Percentiles rank a stretch among this genome's conserved stretches.
Conservation (phyloP, 1,139 yeast species). For the Geotrichum phurueaensis region DNA sequence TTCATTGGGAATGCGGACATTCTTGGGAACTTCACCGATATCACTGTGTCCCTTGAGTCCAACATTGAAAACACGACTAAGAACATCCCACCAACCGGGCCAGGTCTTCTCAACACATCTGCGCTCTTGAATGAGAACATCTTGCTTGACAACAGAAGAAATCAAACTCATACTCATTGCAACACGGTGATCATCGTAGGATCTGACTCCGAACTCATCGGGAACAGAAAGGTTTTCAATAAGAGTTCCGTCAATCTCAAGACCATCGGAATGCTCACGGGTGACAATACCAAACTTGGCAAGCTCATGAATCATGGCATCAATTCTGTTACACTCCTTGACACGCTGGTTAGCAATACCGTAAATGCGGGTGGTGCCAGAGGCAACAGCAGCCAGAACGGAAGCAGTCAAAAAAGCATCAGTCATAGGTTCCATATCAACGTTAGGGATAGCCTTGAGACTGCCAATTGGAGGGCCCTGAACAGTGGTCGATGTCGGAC, state of each 20-base stretch:
- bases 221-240: conserved; percentile 41
- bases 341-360: conserved; percentile 98
- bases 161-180: conserved; percentile 95
- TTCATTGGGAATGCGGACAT: conserved; percentile 32
- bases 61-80: conserved; percentile 63
- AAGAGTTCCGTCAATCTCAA: conserved; percentile 63
- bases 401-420: conserved; percentile 97
- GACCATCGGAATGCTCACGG: conserved; percentile 85
- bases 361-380: conserved; percentile 62
- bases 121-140: conserved; percentile 74
- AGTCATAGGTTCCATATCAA: conserved; percentile 99
- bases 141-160: conserved; percentile 47
- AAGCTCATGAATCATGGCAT: conserved; percentile 85
- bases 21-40: background rate
- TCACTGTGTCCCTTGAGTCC: conserved; percentile 52
- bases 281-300: conserved; percentile 86
- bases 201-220: conserved; percentile 47
- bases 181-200: conserved; percentile 95
- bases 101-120: conserved; percentile 94
- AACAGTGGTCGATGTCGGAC: conserved; percentile 81
- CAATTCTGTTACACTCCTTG: conserved; percentile 93
- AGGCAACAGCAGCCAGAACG: conserved; percentile 89
- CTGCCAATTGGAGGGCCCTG: conserved; percentile 74
- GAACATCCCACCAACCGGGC: conserved; percentile 99
- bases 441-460: conserved; percentile 61